A percentile compares a stretch with the other conserved stretches of the same genome.
Evolutionary conservation across 2,329 filamentous ascomycete species (phyloP).

Genomic region (Apiospora aurea): DNA sequence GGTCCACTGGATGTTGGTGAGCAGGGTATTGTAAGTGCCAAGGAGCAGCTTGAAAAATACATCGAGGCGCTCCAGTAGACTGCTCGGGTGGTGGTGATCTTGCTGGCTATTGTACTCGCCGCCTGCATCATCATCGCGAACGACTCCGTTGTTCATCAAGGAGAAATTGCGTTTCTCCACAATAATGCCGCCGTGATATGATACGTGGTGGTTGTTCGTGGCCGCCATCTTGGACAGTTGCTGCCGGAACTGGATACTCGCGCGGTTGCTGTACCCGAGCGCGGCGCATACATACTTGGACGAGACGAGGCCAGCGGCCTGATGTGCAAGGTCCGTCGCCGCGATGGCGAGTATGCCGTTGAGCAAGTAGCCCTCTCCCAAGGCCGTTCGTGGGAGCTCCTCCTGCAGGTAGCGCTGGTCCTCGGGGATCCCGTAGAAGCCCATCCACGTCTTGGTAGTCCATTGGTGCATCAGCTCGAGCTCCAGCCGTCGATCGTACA

Average conservation of each 20-base stretch:
- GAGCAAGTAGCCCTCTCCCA: conserved; percentile 17
- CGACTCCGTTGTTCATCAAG: not conserved
- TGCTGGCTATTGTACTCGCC: not conserved
- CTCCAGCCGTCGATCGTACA: not conserved
- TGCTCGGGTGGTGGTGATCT: not conserved
- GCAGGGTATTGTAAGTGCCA: not conserved
- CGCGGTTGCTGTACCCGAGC: conserved; percentile 8
- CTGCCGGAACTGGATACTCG: not conserved
- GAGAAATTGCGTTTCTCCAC: not conserved
- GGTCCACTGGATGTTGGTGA: conserved; percentile 1
- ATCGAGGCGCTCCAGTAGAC: not conserved
- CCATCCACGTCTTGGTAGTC: conserved; percentile 12
- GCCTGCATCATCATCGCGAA: not conserved
- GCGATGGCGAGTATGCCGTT: conserved; percentile 19
- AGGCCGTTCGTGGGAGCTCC: conserved; percentile 8
- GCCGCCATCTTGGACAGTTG: not conserved
- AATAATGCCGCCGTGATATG: not conserved
- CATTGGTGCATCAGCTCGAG: conserved; percentile 23
- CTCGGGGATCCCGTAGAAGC: conserved; percentile 16
- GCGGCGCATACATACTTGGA: conserved; percentile 7
- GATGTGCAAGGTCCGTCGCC: conserved; percentile 10
- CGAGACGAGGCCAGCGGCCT: not conserved
- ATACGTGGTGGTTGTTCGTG: conserved; percentile 10
- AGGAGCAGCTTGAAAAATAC: not conserved
- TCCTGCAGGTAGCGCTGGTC: conserved; percentile 17